A percentile compares a stretch with the other conserved stretches of the same genome.
Conservation (phyloP, 2,329 filamentous ascomycete species). For the Paecilomyces fulvus region DNA sequence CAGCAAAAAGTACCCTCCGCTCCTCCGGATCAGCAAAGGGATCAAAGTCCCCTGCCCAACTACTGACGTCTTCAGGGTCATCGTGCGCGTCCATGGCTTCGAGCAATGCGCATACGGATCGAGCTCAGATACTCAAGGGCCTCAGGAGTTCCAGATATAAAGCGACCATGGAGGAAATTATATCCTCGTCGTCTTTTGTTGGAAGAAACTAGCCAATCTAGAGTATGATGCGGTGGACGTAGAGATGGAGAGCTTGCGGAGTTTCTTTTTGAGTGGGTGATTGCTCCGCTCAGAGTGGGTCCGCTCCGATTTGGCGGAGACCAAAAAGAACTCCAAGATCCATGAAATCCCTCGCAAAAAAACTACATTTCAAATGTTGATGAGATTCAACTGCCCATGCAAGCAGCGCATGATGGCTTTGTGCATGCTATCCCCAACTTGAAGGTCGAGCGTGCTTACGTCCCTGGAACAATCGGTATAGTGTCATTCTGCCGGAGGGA, state of each 20-base stretch:
- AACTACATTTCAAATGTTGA: too few relatives aligned
- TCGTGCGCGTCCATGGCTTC: constrained; percentile 2
- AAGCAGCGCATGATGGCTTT: too few relatives aligned
- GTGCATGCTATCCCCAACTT: too few relatives aligned
- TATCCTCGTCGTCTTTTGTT: not conserved
- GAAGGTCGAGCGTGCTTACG: too few relatives aligned
- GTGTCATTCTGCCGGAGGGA: constrained; percentile 26
- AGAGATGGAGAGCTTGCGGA: not conserved
- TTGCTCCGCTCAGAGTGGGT: constrained; percentile 1
- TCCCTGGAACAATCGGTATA: too few relatives aligned
- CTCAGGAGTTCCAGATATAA: not conserved
- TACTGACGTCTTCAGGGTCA: constrained; percentile 11
- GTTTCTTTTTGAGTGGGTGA: not conserved
- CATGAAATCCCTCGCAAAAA: too few relatives aligned
- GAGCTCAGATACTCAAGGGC: not conserved
- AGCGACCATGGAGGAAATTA: not conserved
- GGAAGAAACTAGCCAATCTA: not conserved
- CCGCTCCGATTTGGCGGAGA: constrained; percentile 9
- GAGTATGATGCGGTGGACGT: not conserved
- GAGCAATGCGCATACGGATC: not conserved
- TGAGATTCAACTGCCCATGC: too few relatives aligned
- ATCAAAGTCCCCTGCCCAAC: constrained; percentile 56
- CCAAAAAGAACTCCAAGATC: not conserved
- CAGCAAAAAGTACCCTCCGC: constrained; percentile 66
- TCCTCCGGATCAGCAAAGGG: constrained; percentile 71